These are phyloP conservation scores for Penicillium canariense DNA, from an alignment of 495 filamentous ascomycete genomes.

Conservation along the genomic window DNA sequence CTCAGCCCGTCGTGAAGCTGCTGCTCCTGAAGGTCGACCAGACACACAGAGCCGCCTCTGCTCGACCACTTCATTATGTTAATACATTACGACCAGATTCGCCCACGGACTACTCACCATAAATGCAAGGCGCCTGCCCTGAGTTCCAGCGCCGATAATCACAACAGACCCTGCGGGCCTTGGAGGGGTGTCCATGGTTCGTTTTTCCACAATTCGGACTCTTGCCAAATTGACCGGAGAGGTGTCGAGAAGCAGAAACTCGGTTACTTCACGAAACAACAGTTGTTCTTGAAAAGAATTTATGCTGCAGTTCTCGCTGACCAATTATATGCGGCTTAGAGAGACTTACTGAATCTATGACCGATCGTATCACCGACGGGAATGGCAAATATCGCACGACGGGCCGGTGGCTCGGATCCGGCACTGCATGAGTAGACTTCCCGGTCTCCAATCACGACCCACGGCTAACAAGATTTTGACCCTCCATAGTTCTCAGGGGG, in stretches of 20 bases:
- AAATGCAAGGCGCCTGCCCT: conserved; percentile 37
- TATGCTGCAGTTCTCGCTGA: not conserved
- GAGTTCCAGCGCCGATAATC: conserved; percentile 39
- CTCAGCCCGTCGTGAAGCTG: conserved; percentile 24
- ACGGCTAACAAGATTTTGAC: not conserved
- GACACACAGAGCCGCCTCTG: conserved; percentile 28
- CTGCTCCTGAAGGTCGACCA: conserved; percentile 27
- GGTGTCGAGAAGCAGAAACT: no score
- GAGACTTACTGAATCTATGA: not conserved
- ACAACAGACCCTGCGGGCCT: conserved; percentile 14
- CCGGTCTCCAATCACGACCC: not conserved
- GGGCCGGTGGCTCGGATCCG: not conserved
- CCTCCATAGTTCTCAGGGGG: not conserved
- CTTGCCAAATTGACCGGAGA: not conserved
- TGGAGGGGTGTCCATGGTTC: not conserved
- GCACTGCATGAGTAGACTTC: not conserved
- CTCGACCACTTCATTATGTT: conserved; percentile 32
- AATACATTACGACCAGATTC: not conserved
- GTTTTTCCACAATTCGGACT: not conserved
- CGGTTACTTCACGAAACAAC: no score
- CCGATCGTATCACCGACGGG: not conserved
- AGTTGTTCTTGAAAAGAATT: not conserved
- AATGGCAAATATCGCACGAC: not conserved
- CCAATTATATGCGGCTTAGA: not conserved
- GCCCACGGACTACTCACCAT: conserved; percentile 28